Conservation (phyloP, 2,329 filamentous ascomycete genomes). For the Massarina eburnea region DNA sequence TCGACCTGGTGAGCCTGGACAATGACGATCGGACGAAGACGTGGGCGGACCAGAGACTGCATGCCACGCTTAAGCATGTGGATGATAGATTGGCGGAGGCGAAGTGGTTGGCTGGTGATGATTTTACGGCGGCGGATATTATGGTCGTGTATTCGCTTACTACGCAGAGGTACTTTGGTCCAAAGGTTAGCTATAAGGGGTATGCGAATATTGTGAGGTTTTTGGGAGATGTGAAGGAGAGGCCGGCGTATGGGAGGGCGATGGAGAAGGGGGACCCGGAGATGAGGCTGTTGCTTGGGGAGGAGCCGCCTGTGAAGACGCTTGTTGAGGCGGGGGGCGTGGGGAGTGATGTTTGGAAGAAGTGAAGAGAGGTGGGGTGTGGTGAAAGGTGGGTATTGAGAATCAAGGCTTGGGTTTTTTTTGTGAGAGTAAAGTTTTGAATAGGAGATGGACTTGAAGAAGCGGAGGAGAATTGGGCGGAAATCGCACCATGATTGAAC, state of each 20-base stretch:
- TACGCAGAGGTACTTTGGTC: constrained; percentile 56
- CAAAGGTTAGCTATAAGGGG: constrained; percentile 13
- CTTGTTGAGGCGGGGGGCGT: constrained; percentile 18
- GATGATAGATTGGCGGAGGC: constrained; percentile 51
- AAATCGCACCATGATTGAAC: too few relatives aligned
- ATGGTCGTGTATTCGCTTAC: constrained; percentile 64
- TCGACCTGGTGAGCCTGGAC: constrained; percentile 23
- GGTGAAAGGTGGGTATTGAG: too few relatives aligned
- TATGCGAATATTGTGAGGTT: constrained; percentile 22
- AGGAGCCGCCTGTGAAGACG: constrained; percentile 16
- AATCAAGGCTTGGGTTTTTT: too few relatives aligned
- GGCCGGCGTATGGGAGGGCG: constrained; percentile 34
- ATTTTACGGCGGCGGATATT: constrained; percentile 65
- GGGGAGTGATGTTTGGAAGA: constrained; percentile 18
- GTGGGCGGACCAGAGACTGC: constrained; percentile 27
- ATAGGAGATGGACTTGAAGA: too few relatives aligned
- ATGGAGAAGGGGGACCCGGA: constrained; percentile 58
- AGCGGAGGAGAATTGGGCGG: too few relatives aligned
- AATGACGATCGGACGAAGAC: constrained; percentile 22
- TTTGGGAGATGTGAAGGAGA: constrained; percentile 15
- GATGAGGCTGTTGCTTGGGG: constrained; percentile 35
- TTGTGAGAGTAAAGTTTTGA: too few relatives aligned
- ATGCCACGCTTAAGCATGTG: constrained; percentile 44
- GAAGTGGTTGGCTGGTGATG: constrained; percentile 59
- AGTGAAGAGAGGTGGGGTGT: constrained; percentile 1